A percentile compares a stretch with the other conserved stretches of the same genome.
phyloP scores from a whole-genome alignment of 2,329 filamentous ascomycete species.

The Raffaelea ambrosiae region DNA sequence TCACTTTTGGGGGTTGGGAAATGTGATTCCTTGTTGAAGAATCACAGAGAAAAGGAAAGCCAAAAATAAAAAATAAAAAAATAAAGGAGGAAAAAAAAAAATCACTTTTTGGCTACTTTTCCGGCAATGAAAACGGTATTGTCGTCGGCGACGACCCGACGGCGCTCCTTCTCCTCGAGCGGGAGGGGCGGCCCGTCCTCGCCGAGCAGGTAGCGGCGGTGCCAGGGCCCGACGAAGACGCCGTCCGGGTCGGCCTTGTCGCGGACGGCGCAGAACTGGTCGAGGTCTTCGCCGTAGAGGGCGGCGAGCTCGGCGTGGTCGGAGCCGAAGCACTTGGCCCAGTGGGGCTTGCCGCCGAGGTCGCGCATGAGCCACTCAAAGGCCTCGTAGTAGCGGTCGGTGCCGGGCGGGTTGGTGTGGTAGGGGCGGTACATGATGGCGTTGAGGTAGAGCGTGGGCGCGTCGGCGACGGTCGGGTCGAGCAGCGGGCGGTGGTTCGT shows the following conservation, averaged over 20 bases:
- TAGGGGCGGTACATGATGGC: slow-evolving; percentile 73
- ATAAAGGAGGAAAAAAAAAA: background rate
- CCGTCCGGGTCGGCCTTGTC: slow-evolving; percentile 62
- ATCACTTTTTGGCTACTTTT: background rate
- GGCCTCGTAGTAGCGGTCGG: slow-evolving; percentile 63
- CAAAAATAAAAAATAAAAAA: background rate
- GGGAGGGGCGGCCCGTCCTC: slow-evolving; percentile 14
- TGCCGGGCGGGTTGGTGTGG: slow-evolving; percentile 59
- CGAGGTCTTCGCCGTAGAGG: slow-evolving; percentile 55
- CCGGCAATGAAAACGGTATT: slow-evolving; percentile 12
- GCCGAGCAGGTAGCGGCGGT: slow-evolving; percentile 57
- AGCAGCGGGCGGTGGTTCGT: slow-evolving; percentile 29
- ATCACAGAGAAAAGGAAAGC: background rate
- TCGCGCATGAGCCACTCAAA: slow-evolving; percentile 80
- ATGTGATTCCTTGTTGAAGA: background rate
- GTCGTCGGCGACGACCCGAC: slow-evolving; percentile 10
- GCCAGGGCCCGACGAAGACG: slow-evolving; percentile 85
- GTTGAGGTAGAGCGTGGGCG: slow-evolving; percentile 69
- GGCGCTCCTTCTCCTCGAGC: slow-evolving; percentile 19
- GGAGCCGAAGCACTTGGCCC: slow-evolving; percentile 70
- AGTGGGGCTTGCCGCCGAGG: slow-evolving; percentile 65
- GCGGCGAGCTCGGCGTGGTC: slow-evolving; percentile 44
- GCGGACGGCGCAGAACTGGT: slow-evolving; percentile 54
- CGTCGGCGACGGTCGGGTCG: slow-evolving; percentile 53
- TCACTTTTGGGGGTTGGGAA: too few species aligned